Percentiles rank a stretch among this genome's conserved stretches.
phyloP scores from a whole-genome alignment of 768 basidiomycete genomes.

The Lyophyllum semitale region DNA sequence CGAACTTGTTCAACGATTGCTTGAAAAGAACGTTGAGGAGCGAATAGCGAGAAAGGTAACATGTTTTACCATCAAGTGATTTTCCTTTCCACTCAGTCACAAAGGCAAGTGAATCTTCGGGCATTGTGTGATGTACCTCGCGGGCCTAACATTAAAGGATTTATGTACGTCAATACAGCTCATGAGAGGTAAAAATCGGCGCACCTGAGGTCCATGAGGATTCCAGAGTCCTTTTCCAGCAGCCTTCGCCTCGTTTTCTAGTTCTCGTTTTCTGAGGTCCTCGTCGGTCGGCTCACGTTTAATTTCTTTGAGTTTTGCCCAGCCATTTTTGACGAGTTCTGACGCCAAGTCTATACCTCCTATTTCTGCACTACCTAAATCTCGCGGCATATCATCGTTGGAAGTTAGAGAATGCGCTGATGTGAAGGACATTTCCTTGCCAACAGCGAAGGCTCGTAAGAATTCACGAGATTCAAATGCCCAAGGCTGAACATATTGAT shows the following conservation, averaged over 20 bases:
- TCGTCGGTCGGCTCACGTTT: slow-evolving; percentile 85
- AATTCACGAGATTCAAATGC: slow-evolving; percentile 94
- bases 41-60: neutral
- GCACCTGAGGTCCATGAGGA: slow-evolving; percentile 71
- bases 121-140: slow-evolving; percentile 83
- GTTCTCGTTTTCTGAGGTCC: slow-evolving; percentile 67
- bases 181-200: slow-evolving; percentile 22
- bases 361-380: slow-evolving; percentile 77
- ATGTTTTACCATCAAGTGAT: slow-evolving; percentile 70
- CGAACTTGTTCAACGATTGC: slow-evolving; percentile 93
- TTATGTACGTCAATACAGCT: neutral
- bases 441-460: slow-evolving; percentile 80
- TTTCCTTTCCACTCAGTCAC: slow-evolving; percentile 92
- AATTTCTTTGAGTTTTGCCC: slow-evolving; percentile 88
- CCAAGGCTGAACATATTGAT: slow-evolving; percentile 64
- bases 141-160: slow-evolving; percentile 51
- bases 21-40: slow-evolving; percentile 29
- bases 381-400: slow-evolving; percentile 75
- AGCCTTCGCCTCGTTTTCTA: slow-evolving; percentile 75
- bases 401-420: slow-evolving; percentile 79
- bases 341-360: slow-evolving; percentile 70
- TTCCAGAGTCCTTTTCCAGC: slow-evolving; percentile 88
- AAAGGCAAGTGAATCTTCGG: slow-evolving; percentile 85
- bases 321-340: slow-evolving; percentile 86
- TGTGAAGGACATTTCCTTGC: slow-evolving; percentile 86